A percentile compares a stretch with the other conserved stretches of the same genome.
Evolutionary conservation across 805 yeast species (phyloP).

Genomic region (Cyberlindnera misumaiensis): DNA sequence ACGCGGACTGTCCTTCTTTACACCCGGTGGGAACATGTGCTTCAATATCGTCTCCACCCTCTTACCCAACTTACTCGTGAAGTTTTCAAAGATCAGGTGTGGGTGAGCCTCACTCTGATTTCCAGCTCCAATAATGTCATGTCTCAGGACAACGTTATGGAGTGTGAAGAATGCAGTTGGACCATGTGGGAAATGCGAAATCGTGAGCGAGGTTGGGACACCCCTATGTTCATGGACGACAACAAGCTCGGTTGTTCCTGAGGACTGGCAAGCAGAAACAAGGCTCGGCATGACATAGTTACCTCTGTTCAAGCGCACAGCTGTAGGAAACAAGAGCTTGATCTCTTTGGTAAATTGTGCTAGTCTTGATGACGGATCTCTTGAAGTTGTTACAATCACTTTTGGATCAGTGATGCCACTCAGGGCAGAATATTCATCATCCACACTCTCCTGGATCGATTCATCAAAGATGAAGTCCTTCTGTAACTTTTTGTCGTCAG

Average conservation of each 20-base stretch:
- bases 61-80: slow-evolving; percentile 72
- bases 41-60: slow-evolving; percentile 76
- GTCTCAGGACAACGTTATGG: slow-evolving; percentile 91
- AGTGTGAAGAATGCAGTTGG: slow-evolving; percentile 92
- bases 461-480: slow-evolving; percentile 85
- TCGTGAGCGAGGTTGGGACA: slow-evolving; percentile 88
- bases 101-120: slow-evolving; percentile 90
- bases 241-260: slow-evolving; percentile 78
- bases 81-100: slow-evolving; percentile 88
- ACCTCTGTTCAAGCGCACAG: slow-evolving; percentile 89
- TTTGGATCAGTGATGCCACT: slow-evolving; percentile 90
- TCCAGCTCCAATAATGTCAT: slow-evolving; percentile 81
- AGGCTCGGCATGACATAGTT: slow-evolving; percentile 78
- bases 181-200: slow-evolving; percentile 96
- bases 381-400: slow-evolving; percentile 84
- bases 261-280: slow-evolving; percentile 74
- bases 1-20: slow-evolving; percentile 78
- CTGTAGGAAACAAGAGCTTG: slow-evolving; percentile 81
- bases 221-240: slow-evolving; percentile 96
- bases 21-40: slow-evolving; percentile 96
- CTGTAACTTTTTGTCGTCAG: slow-evolving; percentile 79
- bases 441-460: slow-evolving; percentile 56
- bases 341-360: slow-evolving; percentile 92
- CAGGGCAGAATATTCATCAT: slow-evolving; percentile 85
- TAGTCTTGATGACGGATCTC: slow-evolving; percentile 81